These are phyloP conservation scores for Penicillium malachiteum DNA, from an alignment of 495 filamentous ascomycete genomes.

Conservation along the genomic window DNA sequence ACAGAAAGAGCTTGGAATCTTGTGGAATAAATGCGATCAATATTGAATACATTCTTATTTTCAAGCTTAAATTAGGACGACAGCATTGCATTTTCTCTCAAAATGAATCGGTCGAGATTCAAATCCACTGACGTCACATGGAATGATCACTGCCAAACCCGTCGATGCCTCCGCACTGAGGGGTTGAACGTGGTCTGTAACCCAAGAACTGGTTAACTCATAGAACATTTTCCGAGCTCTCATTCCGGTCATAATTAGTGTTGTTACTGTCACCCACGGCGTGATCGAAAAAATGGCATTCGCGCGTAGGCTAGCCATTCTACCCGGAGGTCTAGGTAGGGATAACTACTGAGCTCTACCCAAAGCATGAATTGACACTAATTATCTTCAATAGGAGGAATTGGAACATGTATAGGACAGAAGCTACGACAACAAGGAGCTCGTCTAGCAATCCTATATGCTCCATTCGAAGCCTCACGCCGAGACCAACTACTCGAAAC, in stretches of 20 bases:
- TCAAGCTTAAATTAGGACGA: no score
- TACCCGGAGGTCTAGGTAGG: slow-evolving; percentile 42
- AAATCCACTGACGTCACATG: no score
- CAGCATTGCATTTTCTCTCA: no score
- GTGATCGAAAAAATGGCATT: slow-evolving; percentile 29
- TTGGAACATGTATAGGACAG: slow-evolving; percentile 40
- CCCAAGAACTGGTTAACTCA: background rate
- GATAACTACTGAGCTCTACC: background rate
- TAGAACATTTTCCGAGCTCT: background rate
- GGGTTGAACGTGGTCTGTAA: background rate
- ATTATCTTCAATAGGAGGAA: slow-evolving; percentile 24
- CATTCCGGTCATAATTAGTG: background rate
- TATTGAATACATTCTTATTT: no score
- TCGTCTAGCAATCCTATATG: slow-evolving; percentile 40
- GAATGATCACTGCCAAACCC: slow-evolving; percentile 14
- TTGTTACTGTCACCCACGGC: background rate
- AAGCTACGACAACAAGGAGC: slow-evolving; percentile 38
- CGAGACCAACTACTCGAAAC: slow-evolving; percentile 35
- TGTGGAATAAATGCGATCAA: no score
- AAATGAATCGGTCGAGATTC: no score
- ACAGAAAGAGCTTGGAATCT: no score
- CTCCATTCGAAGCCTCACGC: slow-evolving; percentile 38
- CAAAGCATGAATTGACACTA: background rate
- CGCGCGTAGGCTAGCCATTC: slow-evolving; percentile 35
- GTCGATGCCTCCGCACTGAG: background rate